Percentiles rank a stretch among this genome's conserved stretches.
Evolutionary conservation across 768 basidiomycete species (phyloP).

Genomic region (Psilocybe azurescens): DNA sequence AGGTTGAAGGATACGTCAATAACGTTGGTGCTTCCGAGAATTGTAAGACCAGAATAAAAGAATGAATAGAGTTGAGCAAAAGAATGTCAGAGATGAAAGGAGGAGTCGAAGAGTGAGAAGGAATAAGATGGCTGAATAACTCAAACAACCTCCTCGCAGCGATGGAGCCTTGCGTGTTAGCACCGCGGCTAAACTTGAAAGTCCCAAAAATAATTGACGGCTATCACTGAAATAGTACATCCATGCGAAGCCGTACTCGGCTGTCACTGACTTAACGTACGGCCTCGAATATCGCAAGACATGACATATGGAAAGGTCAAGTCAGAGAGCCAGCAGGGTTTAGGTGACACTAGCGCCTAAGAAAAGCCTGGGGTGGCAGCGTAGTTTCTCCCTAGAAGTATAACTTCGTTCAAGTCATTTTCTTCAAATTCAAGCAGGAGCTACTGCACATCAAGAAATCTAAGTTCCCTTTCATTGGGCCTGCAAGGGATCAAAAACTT

Average conservation of each 20-base stretch:
- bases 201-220: background rate
- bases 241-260: no score
- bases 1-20: background rate
- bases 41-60: background rate
- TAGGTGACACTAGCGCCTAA: no score
- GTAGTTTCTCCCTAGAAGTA: no score
- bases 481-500: no score
- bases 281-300: background rate
- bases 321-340: no score
- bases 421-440: no score
- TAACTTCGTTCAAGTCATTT: no score
- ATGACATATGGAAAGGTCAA: no score
- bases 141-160: background rate
- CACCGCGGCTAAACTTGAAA: background rate
- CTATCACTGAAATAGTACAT: background rate
- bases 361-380: no score
- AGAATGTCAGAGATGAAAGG: background rate
- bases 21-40: background rate
- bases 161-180: background rate
- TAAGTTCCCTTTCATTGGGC: no score
- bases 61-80: slow-evolving; percentile 1
- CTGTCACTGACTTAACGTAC: background rate
- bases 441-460: no score
- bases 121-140: background rate
- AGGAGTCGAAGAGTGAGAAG: background rate